phyloP scores from a whole-genome alignment of 768 basidiomycete genomes.

The Boletus vinaceobasis region DNA sequence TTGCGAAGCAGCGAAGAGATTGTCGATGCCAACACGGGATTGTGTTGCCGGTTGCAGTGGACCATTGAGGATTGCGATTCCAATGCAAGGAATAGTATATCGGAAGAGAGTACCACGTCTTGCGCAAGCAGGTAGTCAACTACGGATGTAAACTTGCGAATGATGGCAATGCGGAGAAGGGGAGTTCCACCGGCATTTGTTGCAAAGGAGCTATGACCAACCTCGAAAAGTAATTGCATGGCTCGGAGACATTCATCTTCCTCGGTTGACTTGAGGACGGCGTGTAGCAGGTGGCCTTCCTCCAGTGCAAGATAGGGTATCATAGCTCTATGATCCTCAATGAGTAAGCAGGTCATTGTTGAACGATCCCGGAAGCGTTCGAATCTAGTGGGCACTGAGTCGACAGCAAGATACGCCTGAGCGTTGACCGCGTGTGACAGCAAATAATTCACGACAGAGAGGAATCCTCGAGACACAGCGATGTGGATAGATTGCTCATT shows the following conservation, averaged over 20 bases:
- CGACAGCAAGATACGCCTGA: too few relatives aligned
- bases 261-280: too few relatives aligned
- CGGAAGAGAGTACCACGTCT: neutral
- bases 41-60: fast-evolving
- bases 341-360: neutral
- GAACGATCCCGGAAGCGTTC: fast-evolving
- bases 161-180: neutral
- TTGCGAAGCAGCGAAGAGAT: neutral
- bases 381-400: neutral
- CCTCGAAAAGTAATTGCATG: too few relatives aligned
- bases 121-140: neutral
- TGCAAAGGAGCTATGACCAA: neutral
- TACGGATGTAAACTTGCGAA: neutral
- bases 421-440: neutral
- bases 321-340: neutral
- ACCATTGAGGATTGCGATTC: neutral
- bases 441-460: neutral
- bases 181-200: neutral
- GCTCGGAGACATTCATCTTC: too few relatives aligned
- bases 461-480: neutral
- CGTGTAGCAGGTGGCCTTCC: neutral
- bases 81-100: neutral
- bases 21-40: too few relatives aligned
- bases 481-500: neutral
- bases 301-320: neutral